Evolutionary conservation across 2,329 filamentous ascomycete species (phyloP).

Genomic region (Colletotrichum neosansevieriae): DNA sequence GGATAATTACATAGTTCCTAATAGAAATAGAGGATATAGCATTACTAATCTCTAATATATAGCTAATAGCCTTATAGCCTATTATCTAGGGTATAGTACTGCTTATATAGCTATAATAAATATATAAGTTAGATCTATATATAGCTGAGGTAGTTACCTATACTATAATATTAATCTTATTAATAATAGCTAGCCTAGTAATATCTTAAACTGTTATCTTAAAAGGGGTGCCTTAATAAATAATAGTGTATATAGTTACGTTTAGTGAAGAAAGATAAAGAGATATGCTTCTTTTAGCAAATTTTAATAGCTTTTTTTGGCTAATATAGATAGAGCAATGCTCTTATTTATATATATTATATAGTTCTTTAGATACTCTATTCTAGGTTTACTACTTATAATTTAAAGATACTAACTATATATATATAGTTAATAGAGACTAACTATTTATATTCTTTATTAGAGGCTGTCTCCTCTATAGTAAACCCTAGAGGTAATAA

Average conservation of each 20-base stretch:
- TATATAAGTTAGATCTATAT: constrained; percentile 51
- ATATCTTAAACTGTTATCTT: constrained; percentile 40
- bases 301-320: background rate
- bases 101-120: constrained; percentile 46
- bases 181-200: constrained; percentile 37
- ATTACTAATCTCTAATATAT: constrained; percentile 50
- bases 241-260: constrained; percentile 16
- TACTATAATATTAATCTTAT: constrained; percentile 50
- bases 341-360: background rate
- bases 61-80: constrained; percentile 58
- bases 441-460: background rate
- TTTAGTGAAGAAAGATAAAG: background rate
- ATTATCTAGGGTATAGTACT: constrained; percentile 39
- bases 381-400: background rate
- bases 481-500: background rate
- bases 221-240: constrained; percentile 43
- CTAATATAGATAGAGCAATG: background rate
- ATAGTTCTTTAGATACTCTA: background rate
- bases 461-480: background rate
- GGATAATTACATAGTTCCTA: constrained; percentile 55
- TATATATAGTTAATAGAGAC: background rate
- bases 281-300: background rate
- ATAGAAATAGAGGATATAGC: constrained; percentile 48
- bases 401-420: background rate
- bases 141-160: constrained; percentile 49